These are phyloP conservation scores for Dicorynia guianensis DNA, from an alignment of 306 rosid species.

Conservation along the genomic window DNA sequence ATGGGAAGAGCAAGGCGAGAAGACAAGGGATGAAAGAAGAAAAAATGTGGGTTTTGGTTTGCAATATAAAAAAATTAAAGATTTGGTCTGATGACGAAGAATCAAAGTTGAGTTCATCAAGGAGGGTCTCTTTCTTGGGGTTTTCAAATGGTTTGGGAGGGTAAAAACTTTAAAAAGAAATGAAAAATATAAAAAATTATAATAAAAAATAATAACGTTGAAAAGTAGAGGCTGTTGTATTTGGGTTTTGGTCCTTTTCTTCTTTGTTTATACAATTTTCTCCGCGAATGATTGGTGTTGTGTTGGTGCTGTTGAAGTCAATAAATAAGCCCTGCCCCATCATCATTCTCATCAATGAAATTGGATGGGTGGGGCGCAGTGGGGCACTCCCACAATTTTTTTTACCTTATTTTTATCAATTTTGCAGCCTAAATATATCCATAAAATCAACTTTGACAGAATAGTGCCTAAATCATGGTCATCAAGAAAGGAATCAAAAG, in stretches of 20 bases:
- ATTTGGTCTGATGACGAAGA: constrained; percentile 48
- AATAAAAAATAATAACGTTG: constrained; percentile 25
- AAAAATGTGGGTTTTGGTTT: constrained; percentile 28
- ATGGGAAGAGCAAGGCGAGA: constrained; percentile 17
- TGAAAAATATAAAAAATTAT: not conserved
- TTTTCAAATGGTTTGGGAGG: constrained; percentile 51
- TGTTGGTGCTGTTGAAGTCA: constrained; percentile 53
- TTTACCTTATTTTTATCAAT: constrained; percentile 1
- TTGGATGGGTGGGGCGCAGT: constrained; percentile 42
- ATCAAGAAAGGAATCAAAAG: not conserved
- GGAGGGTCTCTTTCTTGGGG: constrained; percentile 51
- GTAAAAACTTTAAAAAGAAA: constrained; percentile 41
- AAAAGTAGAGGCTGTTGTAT: constrained; percentile 31
- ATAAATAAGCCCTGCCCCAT: constrained; percentile 44
- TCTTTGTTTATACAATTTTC: constrained; percentile 20
- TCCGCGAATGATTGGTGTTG: constrained; percentile 46
- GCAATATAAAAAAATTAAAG: constrained; percentile 30
- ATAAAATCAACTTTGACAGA: not conserved
- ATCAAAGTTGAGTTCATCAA: constrained; percentile 51
- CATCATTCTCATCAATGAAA: constrained; percentile 50
- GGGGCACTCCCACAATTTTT: constrained; percentile 1
- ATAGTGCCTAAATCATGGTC: not conserved
- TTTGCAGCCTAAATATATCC: not conserved
- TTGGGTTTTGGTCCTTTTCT: constrained; percentile 23
- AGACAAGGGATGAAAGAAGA: not conserved